These are phyloP conservation scores for Pyrrhoderma lamaoense DNA, from an alignment of 1,284 basidiomycete genomes.

Conservation along the genomic window DNA sequence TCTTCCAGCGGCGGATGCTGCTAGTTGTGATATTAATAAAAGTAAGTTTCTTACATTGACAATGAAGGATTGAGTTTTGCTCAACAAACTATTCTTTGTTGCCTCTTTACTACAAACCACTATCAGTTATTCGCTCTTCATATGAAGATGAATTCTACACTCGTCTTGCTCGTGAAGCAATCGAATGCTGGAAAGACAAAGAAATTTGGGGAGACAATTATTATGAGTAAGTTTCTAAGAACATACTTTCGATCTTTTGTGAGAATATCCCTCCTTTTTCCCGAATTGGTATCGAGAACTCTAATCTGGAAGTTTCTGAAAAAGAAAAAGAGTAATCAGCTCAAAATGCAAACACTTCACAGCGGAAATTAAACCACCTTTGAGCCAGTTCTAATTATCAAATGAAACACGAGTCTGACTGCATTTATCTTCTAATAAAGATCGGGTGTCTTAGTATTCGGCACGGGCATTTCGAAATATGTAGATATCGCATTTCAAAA, in stretches of 20 bases:
- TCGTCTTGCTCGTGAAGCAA: slow-evolving; percentile 63
- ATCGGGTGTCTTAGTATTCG: slow-evolving; percentile 55
- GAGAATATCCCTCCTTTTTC: not conserved
- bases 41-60: slow-evolving; percentile 34
- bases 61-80: not conserved
- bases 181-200: slow-evolving; percentile 59
- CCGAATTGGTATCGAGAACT: not conserved
- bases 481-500: slow-evolving; percentile 46
- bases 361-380: not conserved
- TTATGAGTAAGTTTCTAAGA: slow-evolving; percentile 55
- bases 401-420: not conserved
- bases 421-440: slow-evolving; percentile 28
- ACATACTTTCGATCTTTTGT: not conserved
- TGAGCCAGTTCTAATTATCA: not conserved
- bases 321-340: too few species aligned
- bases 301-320: too few species aligned
- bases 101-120: not conserved
- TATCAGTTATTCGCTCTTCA: slow-evolving; percentile 60
- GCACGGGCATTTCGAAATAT: slow-evolving; percentile 34
- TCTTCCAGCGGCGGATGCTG: slow-evolving; percentile 72
- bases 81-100: too few species aligned
- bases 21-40: slow-evolving; percentile 82
- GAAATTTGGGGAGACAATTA: slow-evolving; percentile 69
- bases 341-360: not conserved
- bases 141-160: slow-evolving; percentile 68